phyloP scores from a whole-genome alignment of 1,139 yeast genomes.

The Diutina neorugosa region DNA sequence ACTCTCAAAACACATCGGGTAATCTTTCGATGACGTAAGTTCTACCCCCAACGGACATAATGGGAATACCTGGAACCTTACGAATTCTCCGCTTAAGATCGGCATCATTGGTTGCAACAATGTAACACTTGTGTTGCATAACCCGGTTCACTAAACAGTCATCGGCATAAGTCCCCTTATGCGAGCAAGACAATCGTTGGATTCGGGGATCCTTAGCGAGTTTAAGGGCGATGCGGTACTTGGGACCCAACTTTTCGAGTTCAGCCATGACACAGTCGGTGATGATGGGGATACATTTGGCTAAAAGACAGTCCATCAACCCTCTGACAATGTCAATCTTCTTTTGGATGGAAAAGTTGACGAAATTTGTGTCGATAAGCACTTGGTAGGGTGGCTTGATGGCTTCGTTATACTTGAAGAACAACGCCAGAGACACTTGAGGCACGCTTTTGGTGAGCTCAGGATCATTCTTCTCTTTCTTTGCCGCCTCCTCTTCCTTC shows the following conservation, averaged over 20 bases:
- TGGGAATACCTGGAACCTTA: conserved; percentile 93
- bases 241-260: conserved; percentile 89
- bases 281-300: conserved; percentile 88
- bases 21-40: conserved; percentile 85
- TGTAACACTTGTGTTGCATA: conserved; percentile 90
- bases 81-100: conserved; percentile 87
- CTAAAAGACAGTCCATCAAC: conserved; percentile 90
- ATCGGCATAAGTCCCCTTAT: conserved; percentile 95
- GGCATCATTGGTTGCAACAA: conserved; percentile 98
- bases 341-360: conserved; percentile 90
- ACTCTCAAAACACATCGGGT: conserved; percentile 71
- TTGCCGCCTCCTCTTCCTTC: conserved; percentile 9
- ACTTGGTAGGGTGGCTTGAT: conserved; percentile 96
- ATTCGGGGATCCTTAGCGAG: conserved; percentile 92
- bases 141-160: conserved; percentile 91
- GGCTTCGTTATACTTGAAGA: conserved; percentile 88
- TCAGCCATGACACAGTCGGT: conserved; percentile 99
- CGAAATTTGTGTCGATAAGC: conserved; percentile 88
- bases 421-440: conserved; percentile 89
- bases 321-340: conserved; percentile 88
- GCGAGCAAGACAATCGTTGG: conserved; percentile 76
- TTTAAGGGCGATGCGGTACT: conserved; percentile 81
- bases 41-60: conserved; percentile 93
- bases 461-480: conserved; percentile 46
- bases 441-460: conserved; percentile 81